phyloP scores from a whole-genome alignment of 148 eudicot species.

The Dianthus caryophyllus region DNA sequence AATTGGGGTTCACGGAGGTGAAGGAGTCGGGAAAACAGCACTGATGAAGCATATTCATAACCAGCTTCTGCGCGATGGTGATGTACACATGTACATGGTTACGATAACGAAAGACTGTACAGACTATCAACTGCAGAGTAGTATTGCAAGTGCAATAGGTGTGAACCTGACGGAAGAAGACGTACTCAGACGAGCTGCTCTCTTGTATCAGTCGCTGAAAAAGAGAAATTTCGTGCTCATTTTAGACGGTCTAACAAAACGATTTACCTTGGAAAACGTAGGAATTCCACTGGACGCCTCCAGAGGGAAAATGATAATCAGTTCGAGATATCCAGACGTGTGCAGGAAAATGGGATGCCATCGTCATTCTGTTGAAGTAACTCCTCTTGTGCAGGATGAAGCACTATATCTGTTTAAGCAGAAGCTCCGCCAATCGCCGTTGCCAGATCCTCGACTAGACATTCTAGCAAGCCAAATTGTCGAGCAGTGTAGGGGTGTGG shows the following conservation, averaged over 20 bases:
- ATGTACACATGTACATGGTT: conserved; percentile 10
- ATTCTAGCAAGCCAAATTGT: conserved; percentile 10
- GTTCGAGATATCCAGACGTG: conserved; percentile 11
- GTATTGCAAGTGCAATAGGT: conserved; percentile 10
- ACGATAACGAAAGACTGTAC: conserved; percentile 1
- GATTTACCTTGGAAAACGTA: conserved; percentile 1
- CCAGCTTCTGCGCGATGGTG: not conserved
- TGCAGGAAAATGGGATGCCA: conserved; percentile 23
- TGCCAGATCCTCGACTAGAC: not conserved
- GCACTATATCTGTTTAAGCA: conserved; percentile 14
- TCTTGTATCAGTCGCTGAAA: conserved; percentile 10
- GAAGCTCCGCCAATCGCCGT: not conserved
- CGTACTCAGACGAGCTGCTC: conserved; percentile 14
- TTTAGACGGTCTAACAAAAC: conserved; percentile 19
- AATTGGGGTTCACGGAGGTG: conserved; percentile 23
- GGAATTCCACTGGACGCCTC: conserved; percentile 21
- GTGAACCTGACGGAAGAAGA: conserved; percentile 20
- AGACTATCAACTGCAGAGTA: conserved; percentile 12
- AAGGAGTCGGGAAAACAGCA: conserved; percentile 26
- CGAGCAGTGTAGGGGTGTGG: conserved; percentile 17
- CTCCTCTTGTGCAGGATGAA: conserved; percentile 1
- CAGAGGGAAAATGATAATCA: conserved; percentile 24
- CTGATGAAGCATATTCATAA: conserved; percentile 17
- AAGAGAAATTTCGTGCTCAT: conserved; percentile 21
- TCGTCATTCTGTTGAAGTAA: not conserved